Percentiles rank a stretch among this genome's conserved stretches.
Conservation (phyloP, 73 alveolate species). For the Diophrys appendiculata region DNA sequence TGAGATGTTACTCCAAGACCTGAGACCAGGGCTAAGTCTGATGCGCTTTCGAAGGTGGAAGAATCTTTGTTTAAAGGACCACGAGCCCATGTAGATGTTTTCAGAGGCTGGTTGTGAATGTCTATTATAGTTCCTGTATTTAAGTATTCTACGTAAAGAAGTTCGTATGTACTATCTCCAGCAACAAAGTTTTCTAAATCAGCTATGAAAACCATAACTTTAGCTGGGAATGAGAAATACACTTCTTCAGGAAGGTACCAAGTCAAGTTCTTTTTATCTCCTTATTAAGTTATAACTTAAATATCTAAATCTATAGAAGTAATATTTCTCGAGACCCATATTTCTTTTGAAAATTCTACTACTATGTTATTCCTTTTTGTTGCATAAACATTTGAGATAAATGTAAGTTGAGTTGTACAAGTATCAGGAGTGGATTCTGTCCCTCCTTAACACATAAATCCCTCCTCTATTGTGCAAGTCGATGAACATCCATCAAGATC, state of each 20-base stretch:
- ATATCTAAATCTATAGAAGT: constrained; percentile 14
- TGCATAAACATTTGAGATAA: not conserved
- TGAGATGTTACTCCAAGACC: not conserved
- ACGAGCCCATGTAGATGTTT: not conserved
- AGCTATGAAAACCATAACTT: not conserved
- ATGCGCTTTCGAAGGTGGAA: not conserved
- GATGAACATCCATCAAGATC: constrained; percentile 66
- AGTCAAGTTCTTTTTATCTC: too few relatives aligned
- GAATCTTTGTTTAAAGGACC: not conserved
- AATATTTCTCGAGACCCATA: constrained; percentile 21
- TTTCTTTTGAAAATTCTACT: constrained; percentile 17
- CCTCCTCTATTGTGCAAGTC: constrained; percentile 54
- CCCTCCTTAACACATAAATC: constrained; percentile 62
- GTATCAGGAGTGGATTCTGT: not conserved
- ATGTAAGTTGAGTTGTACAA: constrained; percentile 22
- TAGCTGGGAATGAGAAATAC: constrained; percentile 19
- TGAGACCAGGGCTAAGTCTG: not conserved
- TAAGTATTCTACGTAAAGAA: not conserved
- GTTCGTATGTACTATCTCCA: not conserved
- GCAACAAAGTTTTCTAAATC: not conserved
- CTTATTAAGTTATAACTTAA: too few relatives aligned
- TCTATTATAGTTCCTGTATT: not conserved
- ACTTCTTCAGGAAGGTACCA: constrained; percentile 18
- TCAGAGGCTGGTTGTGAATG: not conserved
- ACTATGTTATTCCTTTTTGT: constrained; percentile 14